Evolutionary conservation across 2,329 filamentous ascomycete species (phyloP), one percentile per base, ranked within the genome.

Genomic region (Sordariomycetes sp.): DNA sequence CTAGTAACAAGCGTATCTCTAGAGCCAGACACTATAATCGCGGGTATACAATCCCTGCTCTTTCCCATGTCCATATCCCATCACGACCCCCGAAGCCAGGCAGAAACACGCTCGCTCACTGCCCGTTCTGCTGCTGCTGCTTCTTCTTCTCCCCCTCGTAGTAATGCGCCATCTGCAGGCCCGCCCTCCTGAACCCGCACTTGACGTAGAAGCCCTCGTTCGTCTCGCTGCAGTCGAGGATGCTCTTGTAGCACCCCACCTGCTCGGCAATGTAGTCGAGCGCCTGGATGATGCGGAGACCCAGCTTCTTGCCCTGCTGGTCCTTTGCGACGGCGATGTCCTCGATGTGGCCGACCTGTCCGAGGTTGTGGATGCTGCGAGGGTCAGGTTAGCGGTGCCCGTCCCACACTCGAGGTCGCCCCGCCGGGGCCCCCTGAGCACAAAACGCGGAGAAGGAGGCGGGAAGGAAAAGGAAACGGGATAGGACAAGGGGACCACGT

Each of bases 181-280:
- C 94, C 32, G 90, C 92, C 61, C 90, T 79, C 73, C 90, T 87
- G 72, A 95, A 97, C 59, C 92, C 92, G 72, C 94, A 97, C 79
- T 97, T 97, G 71, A 96, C 80, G 71, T 99, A 99, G 76, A 99
- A 97, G 24, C 91, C 92, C 72, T 96, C 90, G 70, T 97, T 99
- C 64, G 87, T 83, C 72, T 96, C 92, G 63, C 88, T 95, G 76
- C 94, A 99, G 72, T 97, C 92, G 62, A 97, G 81, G 64, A 99
- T 97, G 62, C 85, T 90, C 86, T 94, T 97, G 74, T 97, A 97
- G 74, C 92, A 97, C 57, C 92, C 94, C 59, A 94, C 85, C 68
- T 90, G 82, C 68, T 89, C 84, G 57, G 91, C 90, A 60, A 97
- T 85, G 68, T 80, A 87, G 72, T 97, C 91, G 67, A 99, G 79